Evolutionary conservation across 1,284 basidiomycete species (phyloP).

Genomic region (Singerocomus inundabilis): DNA sequence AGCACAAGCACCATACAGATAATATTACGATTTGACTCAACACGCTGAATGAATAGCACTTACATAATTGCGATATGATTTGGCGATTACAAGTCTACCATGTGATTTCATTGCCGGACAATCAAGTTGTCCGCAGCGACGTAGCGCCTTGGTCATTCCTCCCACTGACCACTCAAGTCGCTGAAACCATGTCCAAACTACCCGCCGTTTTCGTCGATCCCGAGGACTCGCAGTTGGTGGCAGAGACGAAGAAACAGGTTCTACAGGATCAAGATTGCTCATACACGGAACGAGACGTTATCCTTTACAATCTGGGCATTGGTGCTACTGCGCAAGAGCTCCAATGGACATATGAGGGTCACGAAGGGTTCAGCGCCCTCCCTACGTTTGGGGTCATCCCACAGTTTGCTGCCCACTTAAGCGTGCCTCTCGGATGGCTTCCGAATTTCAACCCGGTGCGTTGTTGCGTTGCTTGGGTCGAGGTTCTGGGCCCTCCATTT

Average conservation of each 20-base stretch:
- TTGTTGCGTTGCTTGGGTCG: conserved; percentile 6
- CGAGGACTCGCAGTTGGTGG: conserved; percentile 84
- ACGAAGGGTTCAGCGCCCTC: conserved; percentile 83
- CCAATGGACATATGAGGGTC: conserved; percentile 88
- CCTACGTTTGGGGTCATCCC: conserved; percentile 97
- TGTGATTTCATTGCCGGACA: neutral
- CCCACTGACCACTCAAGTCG: neutral
- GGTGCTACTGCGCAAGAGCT: conserved; percentile 95
- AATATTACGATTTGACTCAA: too few species aligned
- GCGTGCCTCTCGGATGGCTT: conserved; percentile 77
- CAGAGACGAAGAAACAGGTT: conserved; percentile 73
- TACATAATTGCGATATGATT: too few species aligned
- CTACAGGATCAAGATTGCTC: conserved; percentile 59
- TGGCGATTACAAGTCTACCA: neutral
- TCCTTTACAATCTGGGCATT: conserved; percentile 94
- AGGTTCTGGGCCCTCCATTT: neutral
- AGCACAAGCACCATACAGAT: too few species aligned
- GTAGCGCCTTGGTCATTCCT: neutral
- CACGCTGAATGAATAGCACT: too few species aligned
- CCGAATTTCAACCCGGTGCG: conserved; percentile 92
- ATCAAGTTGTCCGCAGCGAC: neutral
- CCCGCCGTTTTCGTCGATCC: conserved; percentile 65
- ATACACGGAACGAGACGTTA: conserved; percentile 89
- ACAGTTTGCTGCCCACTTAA: conserved; percentile 75
- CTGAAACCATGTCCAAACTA: conserved; percentile 30